phyloP scores from a whole-genome alignment of 495 filamentous ascomycete genomes.

The Coniosporium apollinis region DNA sequence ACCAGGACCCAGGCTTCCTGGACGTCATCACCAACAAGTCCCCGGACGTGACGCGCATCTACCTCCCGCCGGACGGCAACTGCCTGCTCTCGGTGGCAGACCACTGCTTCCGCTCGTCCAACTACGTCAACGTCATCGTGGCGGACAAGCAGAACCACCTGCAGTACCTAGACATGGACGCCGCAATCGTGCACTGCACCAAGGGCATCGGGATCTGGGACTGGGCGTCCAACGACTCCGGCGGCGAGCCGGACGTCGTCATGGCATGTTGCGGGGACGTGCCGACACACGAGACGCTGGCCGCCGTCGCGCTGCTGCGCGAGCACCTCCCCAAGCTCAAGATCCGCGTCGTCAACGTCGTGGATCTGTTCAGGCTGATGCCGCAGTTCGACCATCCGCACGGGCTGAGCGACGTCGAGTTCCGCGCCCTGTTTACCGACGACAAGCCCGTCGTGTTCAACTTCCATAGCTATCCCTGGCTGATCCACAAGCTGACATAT shows the following conservation, averaged over 20 bases:
- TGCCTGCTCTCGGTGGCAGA: slow-evolving; percentile 49
- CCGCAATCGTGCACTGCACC: slow-evolving; percentile 51
- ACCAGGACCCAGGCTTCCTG: slow-evolving; percentile 63
- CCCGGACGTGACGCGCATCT: slow-evolving; percentile 59
- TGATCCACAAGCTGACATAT: slow-evolving; percentile 55
- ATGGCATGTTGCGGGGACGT: slow-evolving; percentile 59
- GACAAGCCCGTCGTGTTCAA: slow-evolving; percentile 59
- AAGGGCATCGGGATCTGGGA: slow-evolving; percentile 47
- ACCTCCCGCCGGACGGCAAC: slow-evolving; percentile 60
- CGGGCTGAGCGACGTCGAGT: slow-evolving; percentile 43
- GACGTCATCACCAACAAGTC: slow-evolving; percentile 60
- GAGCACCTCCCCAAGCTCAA: slow-evolving; percentile 47
- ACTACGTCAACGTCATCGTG: slow-evolving; percentile 64
- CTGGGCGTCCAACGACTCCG: slow-evolving; percentile 38
- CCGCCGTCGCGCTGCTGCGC: slow-evolving; percentile 48
- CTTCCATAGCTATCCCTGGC: slow-evolving; percentile 65
- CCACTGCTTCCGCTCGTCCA: slow-evolving; percentile 49
- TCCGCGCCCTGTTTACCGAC: slow-evolving; percentile 46
- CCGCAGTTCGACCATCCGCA: slow-evolving; percentile 47
- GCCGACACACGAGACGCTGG: slow-evolving; percentile 49
- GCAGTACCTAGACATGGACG: slow-evolving; percentile 50
- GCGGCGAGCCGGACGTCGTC: slow-evolving; percentile 46
- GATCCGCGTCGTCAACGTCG: slow-evolving; percentile 58
- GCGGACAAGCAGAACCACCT: slow-evolving; percentile 63
- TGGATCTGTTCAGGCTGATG: slow-evolving; percentile 61